Conservation (phyloP, 2,329 filamentous ascomycete genomes). For the Mollisiaceae sp. region DNA sequence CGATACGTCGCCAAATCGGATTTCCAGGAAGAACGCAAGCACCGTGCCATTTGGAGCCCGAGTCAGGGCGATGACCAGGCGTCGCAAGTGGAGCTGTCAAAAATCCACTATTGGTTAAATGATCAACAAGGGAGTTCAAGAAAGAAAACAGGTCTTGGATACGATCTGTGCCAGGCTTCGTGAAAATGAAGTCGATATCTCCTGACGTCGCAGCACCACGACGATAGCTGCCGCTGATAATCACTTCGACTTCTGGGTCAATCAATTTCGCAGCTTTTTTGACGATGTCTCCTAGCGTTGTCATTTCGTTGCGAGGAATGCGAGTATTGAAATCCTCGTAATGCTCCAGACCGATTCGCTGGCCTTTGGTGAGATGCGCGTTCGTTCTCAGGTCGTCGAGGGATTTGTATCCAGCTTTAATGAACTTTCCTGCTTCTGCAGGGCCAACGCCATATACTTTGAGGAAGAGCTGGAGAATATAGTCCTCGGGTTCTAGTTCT, state of each 20-base stretch:
- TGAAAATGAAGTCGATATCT: constrained; percentile 87
- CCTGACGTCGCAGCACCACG: constrained; percentile 75
- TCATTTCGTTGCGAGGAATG: constrained; percentile 80
- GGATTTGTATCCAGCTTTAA: constrained; percentile 74
- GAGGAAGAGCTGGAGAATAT: constrained; percentile 71
- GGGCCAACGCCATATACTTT: constrained; percentile 81
- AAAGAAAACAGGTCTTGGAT: constrained; percentile 64
- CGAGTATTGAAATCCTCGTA: constrained; percentile 79
- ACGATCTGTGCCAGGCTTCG: constrained; percentile 62
- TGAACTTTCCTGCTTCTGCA: constrained; percentile 74
- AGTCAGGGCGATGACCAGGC: constrained; percentile 42
- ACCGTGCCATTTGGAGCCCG: constrained; percentile 85
- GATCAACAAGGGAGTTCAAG: constrained; percentile 65
- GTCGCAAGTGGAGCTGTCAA: constrained; percentile 73
- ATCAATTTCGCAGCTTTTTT: constrained; percentile 60
- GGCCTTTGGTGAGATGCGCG: constrained; percentile 69
- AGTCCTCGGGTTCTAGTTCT: constrained; percentile 67
- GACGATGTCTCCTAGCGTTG: constrained; percentile 70
- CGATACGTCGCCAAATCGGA: constrained; percentile 77
- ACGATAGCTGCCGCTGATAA: constrained; percentile 84
- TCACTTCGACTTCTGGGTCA: constrained; percentile 69
- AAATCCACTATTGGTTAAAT: constrained; percentile 66
- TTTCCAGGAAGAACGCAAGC: constrained; percentile 71
- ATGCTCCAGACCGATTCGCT: constrained; percentile 77
- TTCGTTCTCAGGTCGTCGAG: constrained; percentile 71